A percentile compares a stretch with the other conserved stretches of the same genome.
Evolutionary conservation across 768 basidiomycete genomes (phyloP).

Genomic region (Collybia sordida): DNA sequence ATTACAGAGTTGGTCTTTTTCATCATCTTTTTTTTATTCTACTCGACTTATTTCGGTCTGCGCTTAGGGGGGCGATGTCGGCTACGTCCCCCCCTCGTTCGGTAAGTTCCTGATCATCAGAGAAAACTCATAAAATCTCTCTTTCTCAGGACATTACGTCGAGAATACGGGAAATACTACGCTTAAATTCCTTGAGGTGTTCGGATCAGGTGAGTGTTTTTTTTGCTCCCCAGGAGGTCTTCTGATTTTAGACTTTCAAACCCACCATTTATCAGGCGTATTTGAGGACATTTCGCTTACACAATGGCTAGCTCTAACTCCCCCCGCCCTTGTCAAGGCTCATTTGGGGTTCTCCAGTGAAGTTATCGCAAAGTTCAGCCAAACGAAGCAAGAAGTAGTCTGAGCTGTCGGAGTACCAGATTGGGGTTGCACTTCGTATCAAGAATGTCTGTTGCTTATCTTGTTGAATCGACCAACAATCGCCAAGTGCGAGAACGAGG

Average conservation of each 20-base stretch:
- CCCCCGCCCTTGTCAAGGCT: constrained; percentile 57
- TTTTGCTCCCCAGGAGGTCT: constrained; percentile 3
- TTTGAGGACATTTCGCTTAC: constrained; percentile 58
- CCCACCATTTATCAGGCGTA: constrained; percentile 3
- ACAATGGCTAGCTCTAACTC: constrained; percentile 65
- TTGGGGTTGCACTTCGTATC: neutral
- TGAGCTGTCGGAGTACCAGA: neutral
- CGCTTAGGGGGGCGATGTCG: constrained; percentile 35
- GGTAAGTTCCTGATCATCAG: constrained; percentile 17
- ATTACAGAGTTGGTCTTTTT: constrained; percentile 43
- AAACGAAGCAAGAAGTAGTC: constrained; percentile 50
- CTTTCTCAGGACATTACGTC: constrained; percentile 55
- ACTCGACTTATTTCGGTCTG: neutral
- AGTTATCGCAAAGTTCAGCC: constrained; percentile 46
- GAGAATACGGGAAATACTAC: constrained; percentile 66
- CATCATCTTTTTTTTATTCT: neutral
- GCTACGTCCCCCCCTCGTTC: constrained; percentile 35
- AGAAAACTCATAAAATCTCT: neutral
- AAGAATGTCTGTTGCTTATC: neutral
- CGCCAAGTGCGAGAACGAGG: neutral
- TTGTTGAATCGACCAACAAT: neutral
- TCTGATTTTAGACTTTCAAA: constrained; percentile 25
- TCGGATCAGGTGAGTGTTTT: constrained; percentile 43
- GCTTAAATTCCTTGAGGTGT: constrained; percentile 61
- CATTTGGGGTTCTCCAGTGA: constrained; percentile 57